Base-by-base conservation (phyloP, 805 yeast species). In the Candida lessepsii region DNA sequence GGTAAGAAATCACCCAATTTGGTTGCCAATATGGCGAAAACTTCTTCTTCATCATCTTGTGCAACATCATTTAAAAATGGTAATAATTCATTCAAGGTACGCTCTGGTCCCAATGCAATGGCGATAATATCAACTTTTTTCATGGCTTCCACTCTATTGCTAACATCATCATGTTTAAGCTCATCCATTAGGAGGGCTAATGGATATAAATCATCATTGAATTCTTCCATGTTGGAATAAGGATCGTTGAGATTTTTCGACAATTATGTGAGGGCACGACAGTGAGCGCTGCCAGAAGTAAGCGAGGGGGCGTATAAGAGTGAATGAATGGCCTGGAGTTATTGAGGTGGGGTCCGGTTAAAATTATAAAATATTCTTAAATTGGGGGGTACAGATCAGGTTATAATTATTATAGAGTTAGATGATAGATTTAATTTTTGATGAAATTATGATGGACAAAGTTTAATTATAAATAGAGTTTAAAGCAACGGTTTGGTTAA, bases 11-110 rank as follows among this genome's bases (percentile, higher is more conserved):
- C 77, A 15, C 95, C 96, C 52, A 93, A 68, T 69, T 90, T 91
- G 52, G 84, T 87, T 3, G 97, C 97, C 47, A 95, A 75, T 15
- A 89, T 91, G 1, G 96, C 87, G 63, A 91, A 83, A 5, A 93
- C 96, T 65, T 93, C 99, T 63, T 93, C 99, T 65, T 93, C 99
- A 60, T 95, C 99, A 54, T 93, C 99, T 50, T 86, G 93, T 8
- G 90, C 88, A 18, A 84, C 93, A 46, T 84, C 90, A 50, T 83
- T 87, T 46, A 93, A 73, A 56, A 91, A 93, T 26, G 98, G 97
- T 39, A 93, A 71, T 57, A 93, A 74, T 60, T 93, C 99, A 34
- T 76, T 75, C 44, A 96, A 75, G 9, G 98, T 86, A 56, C 98
- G 78, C 60, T 88, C 96, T 5, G 93, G 90, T 7, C 99, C 99